Percentiles rank a stretch among this genome's conserved stretches.
Conservation (phyloP, 140 eudicot genomes). For the Stevia rebaudiana region DNA sequence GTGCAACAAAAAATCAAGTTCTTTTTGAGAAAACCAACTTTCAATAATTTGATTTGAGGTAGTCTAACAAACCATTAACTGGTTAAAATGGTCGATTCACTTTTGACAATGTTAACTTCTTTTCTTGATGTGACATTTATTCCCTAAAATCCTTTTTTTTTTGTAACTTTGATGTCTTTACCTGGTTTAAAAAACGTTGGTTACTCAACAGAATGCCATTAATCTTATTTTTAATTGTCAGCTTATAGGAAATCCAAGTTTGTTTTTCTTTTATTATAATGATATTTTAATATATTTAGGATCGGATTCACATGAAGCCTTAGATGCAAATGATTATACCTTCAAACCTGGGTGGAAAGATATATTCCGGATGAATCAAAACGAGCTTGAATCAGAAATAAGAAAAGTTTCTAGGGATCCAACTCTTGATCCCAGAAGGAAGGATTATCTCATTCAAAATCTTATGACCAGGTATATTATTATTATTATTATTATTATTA, state of each 20-base stretch:
- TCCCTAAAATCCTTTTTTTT: background rate
- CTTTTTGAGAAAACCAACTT: background rate
- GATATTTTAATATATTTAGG: conserved; percentile 28
- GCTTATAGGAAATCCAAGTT: background rate
- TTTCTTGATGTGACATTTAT: background rate
- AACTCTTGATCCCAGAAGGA: conserved; percentile 98
- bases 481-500: too few relatives aligned
- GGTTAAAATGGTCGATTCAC: background rate
- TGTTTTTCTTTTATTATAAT: background rate
- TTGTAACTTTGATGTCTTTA: background rate
- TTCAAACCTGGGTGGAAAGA: conserved; percentile 99
- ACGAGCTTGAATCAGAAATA: conserved; percentile 97
- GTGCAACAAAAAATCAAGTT: background rate
- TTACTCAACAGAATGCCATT: background rate
- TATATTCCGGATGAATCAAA: conserved; percentile 96
- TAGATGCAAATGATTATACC: conserved; percentile 69
- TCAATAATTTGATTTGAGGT: background rate
- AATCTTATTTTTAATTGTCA: background rate
- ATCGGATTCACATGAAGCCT: conserved; percentile 57
- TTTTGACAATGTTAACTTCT: background rate
- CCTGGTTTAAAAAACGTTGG: background rate
- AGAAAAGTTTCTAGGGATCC: conserved; percentile 96
- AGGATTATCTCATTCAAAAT: conserved; percentile 88
- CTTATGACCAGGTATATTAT: conserved; percentile 86
- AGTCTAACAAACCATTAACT: background rate